Conservation (phyloP, 78 protist species). For the Dictyostelium intermedium region DNA sequence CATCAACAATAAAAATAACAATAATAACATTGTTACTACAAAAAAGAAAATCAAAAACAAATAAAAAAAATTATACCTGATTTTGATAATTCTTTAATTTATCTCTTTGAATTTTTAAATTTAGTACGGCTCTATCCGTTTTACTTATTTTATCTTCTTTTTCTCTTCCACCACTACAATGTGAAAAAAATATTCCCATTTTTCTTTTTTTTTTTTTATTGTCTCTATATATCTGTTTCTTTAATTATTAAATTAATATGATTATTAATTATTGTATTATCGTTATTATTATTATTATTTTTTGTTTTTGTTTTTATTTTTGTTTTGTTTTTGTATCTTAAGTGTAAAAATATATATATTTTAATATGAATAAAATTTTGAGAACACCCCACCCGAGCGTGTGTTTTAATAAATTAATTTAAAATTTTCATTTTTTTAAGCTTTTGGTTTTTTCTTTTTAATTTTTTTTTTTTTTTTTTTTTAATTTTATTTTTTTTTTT, state of each 20-base stretch:
- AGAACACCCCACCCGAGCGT: neutral
- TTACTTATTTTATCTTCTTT: constrained; percentile 22
- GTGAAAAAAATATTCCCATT: constrained; percentile 51
- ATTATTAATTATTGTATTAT: neutral
- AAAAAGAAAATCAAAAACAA: neutral
- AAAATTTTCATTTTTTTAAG: neutral
- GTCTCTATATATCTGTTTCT: too few relatives aligned
- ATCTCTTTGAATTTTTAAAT: constrained; percentile 85
- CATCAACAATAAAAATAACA: neutral
- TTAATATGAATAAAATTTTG: neutral
- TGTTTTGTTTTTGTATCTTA: neutral
- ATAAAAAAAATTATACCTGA: constrained; percentile 12
- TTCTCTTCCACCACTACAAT: constrained; percentile 15
- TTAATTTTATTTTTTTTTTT: too few relatives aligned
- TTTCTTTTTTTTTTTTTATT: too few relatives aligned
- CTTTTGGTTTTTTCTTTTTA: neutral
- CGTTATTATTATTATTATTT: neutral
- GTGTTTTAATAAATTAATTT: neutral
- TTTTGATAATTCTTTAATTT: constrained; percentile 52
- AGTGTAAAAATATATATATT: neutral
- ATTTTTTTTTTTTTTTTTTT: too few relatives aligned
- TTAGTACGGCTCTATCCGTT: constrained; percentile 82
- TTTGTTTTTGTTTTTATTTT: too few relatives aligned
- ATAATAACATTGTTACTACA: too few relatives aligned
- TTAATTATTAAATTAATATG: too few relatives aligned